phyloP scores from a whole-genome alignment of 1,139 yeast genomes.

The Zygoascus meyerae region DNA sequence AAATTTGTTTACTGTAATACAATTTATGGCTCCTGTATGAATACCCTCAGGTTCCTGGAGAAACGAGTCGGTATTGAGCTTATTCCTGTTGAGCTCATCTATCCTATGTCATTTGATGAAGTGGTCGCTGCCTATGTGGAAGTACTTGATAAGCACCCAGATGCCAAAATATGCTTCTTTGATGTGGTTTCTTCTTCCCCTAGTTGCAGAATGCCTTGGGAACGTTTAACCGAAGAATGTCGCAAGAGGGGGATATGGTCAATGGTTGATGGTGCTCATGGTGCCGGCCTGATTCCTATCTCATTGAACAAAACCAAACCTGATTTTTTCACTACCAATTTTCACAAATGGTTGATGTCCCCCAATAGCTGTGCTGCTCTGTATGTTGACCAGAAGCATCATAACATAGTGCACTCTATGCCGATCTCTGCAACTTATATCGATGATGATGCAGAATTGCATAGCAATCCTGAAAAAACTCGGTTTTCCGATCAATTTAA shows the following conservation, averaged over 20 bases:
- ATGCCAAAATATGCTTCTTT: constrained; percentile 45
- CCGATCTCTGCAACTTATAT: constrained; percentile 43
- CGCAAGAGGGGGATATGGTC: constrained; percentile 45
- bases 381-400: constrained; percentile 52
- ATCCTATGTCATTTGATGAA: constrained; percentile 47
- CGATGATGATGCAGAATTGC: constrained; percentile 10
- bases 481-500: constrained; percentile 31
- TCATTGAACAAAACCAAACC: constrained; percentile 45
- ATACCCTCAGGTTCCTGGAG: constrained; percentile 46
- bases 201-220: constrained; percentile 54
- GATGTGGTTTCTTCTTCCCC: constrained; percentile 65
- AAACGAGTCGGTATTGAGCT: constrained; percentile 41
- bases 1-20: constrained; percentile 47
- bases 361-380: constrained; percentile 58
- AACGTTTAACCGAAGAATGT: constrained; percentile 45
- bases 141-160: constrained; percentile 27
- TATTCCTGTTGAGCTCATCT: constrained; percentile 42
- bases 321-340: constrained; percentile 56
- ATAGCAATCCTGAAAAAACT: constrained; percentile 10
- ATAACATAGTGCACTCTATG: constrained; percentile 47
- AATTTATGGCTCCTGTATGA: constrained; percentile 54
- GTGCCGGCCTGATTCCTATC: constrained; percentile 51
- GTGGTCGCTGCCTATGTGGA: constrained; percentile 41
- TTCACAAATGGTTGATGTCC: constrained; percentile 64
- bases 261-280: constrained; percentile 69